Base-by-base conservation (phyloP, 1,139 yeast species). In the Suhomyces panamericanus region DNA sequence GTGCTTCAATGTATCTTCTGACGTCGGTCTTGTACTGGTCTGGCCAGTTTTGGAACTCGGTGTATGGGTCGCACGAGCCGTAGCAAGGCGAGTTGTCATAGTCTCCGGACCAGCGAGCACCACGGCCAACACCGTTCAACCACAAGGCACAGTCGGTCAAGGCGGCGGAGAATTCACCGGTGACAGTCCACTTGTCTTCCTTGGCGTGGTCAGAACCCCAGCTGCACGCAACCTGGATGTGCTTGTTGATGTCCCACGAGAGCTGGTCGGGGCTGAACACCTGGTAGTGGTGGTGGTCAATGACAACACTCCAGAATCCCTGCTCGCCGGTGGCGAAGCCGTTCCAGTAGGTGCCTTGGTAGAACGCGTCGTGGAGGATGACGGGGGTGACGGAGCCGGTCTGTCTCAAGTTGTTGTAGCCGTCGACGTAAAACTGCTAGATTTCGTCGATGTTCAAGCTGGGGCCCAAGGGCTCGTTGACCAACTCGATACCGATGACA, bases 101-200 rank as follows among this genome's bases (percentile, higher is more conserved):
- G 40, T 85, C 71, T 22, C 89, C 95, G 42, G 87, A 90, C 68
- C 78, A 90, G 58, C 98, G 81, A 22, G 97, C 84, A 42, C 96
- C 96, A 45, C 83, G 73, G 38, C 89, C 88, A 34, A 88, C 95
- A 56, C 98, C 98, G 58, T 93, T 93, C 49, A 93, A 72, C 96
- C 96, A 87, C 49, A 75, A 75, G 17, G 95, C 83, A 73, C 99
- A 93, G 67, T 93, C 98, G 11, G 96, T 89, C 54, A 91, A 73
- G 1, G 98, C 97, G 15, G 95, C 97, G 27, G 95, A 78, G 86
- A 93, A 93, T 72, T 93, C 99, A 49, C 98, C 98, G 46, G 81
- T 76, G 28, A 91, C 78, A 46, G 80, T 78, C 88, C 95, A 86
- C 65, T 85, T 85, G 57, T 67, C 61, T 62, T 88, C 96, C 33